Evolutionary conservation across 345 rosid species (phyloP).

Genomic region (Heritiera fomes): DNA sequence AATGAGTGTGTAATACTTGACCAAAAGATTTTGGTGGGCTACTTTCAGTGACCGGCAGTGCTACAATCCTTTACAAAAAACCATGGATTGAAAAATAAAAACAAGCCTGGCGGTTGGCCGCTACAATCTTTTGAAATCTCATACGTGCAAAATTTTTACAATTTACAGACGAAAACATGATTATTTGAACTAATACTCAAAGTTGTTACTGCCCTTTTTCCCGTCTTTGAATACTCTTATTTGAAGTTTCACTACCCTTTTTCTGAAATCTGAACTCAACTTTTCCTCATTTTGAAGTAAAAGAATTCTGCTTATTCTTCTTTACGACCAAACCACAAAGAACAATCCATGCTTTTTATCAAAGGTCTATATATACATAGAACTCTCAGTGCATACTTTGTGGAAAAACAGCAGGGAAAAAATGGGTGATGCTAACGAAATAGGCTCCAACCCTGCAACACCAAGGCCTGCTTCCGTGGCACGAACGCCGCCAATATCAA

Average conservation of each 20-base stretch:
- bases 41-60: slow-evolving; percentile 17
- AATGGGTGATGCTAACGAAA: slow-evolving; percentile 43
- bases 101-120: not conserved
- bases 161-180: too few relatives aligned
- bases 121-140: not conserved
- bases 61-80: not conserved
- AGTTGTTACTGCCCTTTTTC: not conserved
- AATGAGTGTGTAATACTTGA: not conserved
- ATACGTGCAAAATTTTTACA: too few relatives aligned
- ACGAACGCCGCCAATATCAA: slow-evolving; percentile 46
- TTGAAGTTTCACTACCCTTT: not conserved
- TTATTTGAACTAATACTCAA: too few relatives aligned
- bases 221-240: not conserved
- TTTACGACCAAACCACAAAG: not conserved
- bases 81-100: not conserved
- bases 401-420: slow-evolving; percentile 11
- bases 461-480: not conserved
- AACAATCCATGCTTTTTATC: not conserved
- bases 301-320: not conserved
- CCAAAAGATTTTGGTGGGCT: not conserved
- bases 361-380: slow-evolving; percentile 6
- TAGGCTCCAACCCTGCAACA: slow-evolving; percentile 19
- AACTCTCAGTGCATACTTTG: not conserved
- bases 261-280: not conserved
- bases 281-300: not conserved